These are phyloP conservation scores for Aspergillus sp. DNA, from an alignment of 2,329 filamentous ascomycete species.

Conservation along the genomic window DNA sequence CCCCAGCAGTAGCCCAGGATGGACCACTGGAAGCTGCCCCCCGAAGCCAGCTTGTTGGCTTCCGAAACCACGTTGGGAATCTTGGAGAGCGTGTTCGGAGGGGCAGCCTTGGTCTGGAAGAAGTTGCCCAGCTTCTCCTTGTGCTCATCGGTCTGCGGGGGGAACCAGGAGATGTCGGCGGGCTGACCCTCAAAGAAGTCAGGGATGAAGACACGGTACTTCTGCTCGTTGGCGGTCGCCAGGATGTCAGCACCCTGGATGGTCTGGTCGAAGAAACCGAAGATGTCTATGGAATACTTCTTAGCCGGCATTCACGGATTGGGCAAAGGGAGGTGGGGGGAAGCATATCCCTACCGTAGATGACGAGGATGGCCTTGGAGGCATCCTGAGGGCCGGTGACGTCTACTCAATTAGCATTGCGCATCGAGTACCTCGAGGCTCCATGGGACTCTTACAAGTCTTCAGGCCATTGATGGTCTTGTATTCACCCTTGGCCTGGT, in stretches of 20 bases:
- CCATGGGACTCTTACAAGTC: conserved; percentile 41
- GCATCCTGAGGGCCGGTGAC: conserved; percentile 49
- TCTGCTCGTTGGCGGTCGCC: conserved; percentile 49
- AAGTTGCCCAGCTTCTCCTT: conserved; percentile 52
- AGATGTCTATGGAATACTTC: conserved; percentile 43
- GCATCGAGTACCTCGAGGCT: neutral
- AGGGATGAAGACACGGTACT: conserved; percentile 82
- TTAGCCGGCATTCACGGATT: conserved; percentile 8
- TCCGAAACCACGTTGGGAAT: conserved; percentile 50
- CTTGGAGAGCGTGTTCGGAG: conserved; percentile 49
- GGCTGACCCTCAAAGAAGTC: conserved; percentile 81
- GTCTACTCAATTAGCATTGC: conserved; percentile 29
- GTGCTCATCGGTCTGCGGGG: conserved; percentile 53
- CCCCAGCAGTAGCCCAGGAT: conserved; percentile 57
- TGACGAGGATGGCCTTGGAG: conserved; percentile 49
- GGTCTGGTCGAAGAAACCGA: conserved; percentile 57
- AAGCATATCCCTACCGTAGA: conserved; percentile 36
- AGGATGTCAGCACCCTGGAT: conserved; percentile 57
- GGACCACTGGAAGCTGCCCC: conserved; percentile 46
- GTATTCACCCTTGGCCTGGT: conserved; percentile 52
- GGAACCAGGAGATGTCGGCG: conserved; percentile 53
- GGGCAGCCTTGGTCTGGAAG: conserved; percentile 49
- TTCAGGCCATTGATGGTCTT: conserved; percentile 54
- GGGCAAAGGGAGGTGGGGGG: neutral
- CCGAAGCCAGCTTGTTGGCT: conserved; percentile 40